phyloP scores from a whole-genome alignment of 441 rosid genomes.

The Aleurites moluccanus region DNA sequence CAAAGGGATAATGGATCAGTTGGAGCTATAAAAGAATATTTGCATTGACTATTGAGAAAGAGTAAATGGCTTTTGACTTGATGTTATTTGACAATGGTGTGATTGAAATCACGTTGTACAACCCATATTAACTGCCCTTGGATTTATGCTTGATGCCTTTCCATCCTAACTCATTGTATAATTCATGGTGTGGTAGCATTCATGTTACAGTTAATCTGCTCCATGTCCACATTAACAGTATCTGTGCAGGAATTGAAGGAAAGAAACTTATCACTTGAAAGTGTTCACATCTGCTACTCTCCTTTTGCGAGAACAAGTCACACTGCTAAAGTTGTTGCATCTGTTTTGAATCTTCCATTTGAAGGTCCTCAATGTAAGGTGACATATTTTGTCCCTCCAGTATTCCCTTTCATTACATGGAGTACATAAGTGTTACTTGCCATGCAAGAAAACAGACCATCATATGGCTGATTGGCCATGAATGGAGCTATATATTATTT shows the following conservation, averaged over 20 bases:
- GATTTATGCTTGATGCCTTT: neutral
- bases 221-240: neutral
- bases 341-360: conserved; percentile 64
- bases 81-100: neutral
- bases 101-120: neutral
- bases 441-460: neutral
- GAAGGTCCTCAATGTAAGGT: conserved; percentile 83
- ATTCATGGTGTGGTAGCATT: neutral
- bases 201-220: neutral
- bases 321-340: conserved; percentile 74
- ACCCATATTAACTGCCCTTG: neutral
- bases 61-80: neutral
- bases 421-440: neutral
- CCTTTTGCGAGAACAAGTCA: conserved; percentile 87
- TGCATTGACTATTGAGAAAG: neutral
- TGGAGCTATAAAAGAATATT: neutral
- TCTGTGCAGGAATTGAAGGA: conserved; percentile 65
- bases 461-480: neutral
- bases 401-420: neutral
- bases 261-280: conserved; percentile 46
- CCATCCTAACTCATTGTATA: neutral
- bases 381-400: conserved; percentile 12
- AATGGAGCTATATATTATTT: neutral
- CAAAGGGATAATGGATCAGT: neutral
- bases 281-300: conserved; percentile 80